Percentiles rank a stretch among this genome's conserved stretches.
Evolutionary conservation across 805 yeast species (phyloP).

Genomic region (Starmerella sirachaensis): DNA sequence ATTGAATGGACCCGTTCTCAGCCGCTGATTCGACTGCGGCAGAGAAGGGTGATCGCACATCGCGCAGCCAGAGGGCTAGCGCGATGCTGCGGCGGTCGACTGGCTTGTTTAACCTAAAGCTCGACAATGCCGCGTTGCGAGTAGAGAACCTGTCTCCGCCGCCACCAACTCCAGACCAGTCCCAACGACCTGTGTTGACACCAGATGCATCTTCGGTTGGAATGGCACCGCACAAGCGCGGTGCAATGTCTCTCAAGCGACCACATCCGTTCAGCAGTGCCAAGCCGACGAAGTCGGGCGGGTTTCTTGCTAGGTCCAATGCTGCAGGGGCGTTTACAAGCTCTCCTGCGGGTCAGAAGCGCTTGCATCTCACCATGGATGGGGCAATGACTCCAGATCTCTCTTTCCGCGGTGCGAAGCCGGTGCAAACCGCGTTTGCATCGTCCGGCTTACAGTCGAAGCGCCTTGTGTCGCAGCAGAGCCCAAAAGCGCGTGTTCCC

Average conservation of each 20-base stretch:
- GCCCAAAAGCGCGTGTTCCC: slow-evolving; percentile 30
- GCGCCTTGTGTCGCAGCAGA: slow-evolving; percentile 35
- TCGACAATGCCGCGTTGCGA: slow-evolving; percentile 22
- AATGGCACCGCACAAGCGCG: neutral
- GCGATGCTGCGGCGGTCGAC: slow-evolving; percentile 29
- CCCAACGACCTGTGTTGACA: no score
- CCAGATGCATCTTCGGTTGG: no score
- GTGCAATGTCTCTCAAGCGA: slow-evolving; percentile 19
- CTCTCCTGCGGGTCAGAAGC: slow-evolving; percentile 12
- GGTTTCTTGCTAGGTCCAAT: slow-evolving; percentile 10
- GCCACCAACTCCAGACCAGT: slow-evolving; percentile 16
- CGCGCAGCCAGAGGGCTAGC: slow-evolving; percentile 1
- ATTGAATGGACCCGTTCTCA: slow-evolving; percentile 14
- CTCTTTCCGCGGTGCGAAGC: slow-evolving; percentile 57
- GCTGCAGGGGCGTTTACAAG: slow-evolving; percentile 2
- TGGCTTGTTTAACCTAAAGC: slow-evolving; percentile 33
- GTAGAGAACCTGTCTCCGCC: slow-evolving; percentile 15
- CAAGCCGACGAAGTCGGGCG: slow-evolving; percentile 13
- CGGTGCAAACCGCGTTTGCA: slow-evolving; percentile 73
- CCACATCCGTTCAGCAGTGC: slow-evolving; percentile 22
- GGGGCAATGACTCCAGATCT: slow-evolving; percentile 37
- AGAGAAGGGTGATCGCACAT: slow-evolving; percentile 6
- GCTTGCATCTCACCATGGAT: slow-evolving; percentile 8
- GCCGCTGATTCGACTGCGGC: slow-evolving; percentile 7
- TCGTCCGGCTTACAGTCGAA: slow-evolving; percentile 61